Evolutionary conservation across 345 rosid genomes (phyloP).

Genomic region (Cardamine chenopodiifolia): DNA sequence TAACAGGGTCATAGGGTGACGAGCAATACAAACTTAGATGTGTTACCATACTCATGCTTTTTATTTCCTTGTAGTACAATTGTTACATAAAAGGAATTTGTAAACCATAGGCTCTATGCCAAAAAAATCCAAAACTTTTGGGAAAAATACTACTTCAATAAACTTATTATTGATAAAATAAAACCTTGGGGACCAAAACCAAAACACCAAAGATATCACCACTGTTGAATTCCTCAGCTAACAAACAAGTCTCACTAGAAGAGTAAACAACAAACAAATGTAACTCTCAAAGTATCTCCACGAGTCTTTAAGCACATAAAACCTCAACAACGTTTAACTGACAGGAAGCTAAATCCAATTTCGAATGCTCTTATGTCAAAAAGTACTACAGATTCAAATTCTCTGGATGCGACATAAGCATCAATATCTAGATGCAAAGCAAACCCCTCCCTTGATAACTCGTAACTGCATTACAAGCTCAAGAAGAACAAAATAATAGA

Average conservation of each 20-base stretch:
- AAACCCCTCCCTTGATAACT: neutral
- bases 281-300: neutral
- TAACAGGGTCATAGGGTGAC: too few species aligned
- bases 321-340: neutral
- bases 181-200: conserved; percentile 18
- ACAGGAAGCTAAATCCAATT: neutral
- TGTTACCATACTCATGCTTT: conserved; percentile 13
- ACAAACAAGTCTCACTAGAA: conserved; percentile 10
- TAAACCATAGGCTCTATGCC: neutral
- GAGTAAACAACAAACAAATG: conserved; percentile 7
- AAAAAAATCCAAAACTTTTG: neutral
- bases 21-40: neutral
- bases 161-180: neutral
- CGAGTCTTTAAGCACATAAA: neutral
- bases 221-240: conserved; percentile 2
- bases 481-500: neutral
- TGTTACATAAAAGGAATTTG: conserved; percentile 2
- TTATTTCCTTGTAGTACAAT: conserved; percentile 21
- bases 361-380: neutral
- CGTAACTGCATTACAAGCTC: neutral
- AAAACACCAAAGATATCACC: neutral
- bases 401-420: neutral
- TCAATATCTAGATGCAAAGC: neutral
- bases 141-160: neutral
- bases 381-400: neutral